Evolutionary conservation across 140 eudicot species (phyloP), one percentile per base, ranked within the genome.

Genomic region (Flaveria floridana): DNA sequence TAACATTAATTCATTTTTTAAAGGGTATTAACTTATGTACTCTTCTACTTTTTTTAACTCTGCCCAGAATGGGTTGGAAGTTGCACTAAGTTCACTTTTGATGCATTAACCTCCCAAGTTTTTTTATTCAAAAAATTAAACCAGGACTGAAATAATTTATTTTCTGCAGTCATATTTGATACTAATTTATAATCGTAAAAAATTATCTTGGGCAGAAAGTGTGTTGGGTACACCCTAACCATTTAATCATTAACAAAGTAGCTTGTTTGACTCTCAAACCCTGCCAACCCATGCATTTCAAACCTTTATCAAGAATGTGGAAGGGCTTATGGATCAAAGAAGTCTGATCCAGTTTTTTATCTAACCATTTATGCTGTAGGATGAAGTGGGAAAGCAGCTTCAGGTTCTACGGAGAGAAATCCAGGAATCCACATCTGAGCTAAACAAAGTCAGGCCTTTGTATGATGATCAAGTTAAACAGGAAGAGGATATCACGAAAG

Each of bases 371-470:
- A 23, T 70, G 37, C 26, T 79, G 34, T 83, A 94, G 99, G 97
- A 94, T 10, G 99, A 87, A 73, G 97, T 96, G 62, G 85, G 78
- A 65, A 84, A 69, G 62, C 99, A 90, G 82, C 99, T 90, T 71
- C 86, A 83, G 82, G 83, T 81, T 70, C 70, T 94, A 85, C 85
- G 87, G 44, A 82, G 81, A 80, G 99, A 94, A 83, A 91, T 94
- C 79, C 84, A 77, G 80, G 82, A 75, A 74, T 88, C 99, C 28
- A 79, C 78, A 14, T 76, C 74, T 39, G 97, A 90, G 80, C 89
- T 94, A 42, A 82, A 85, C 74, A 81, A 74, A 65, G 86, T 86
- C 68, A 94, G 47, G 84, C 89, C 87, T 65, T 79, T 82, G 82
- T 84, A 91, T 75, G 86, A 85, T 41, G 72, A 76, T 44, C 89